Base-by-base conservation (phyloP, 2,329 filamentous ascomycete genomes). In the Dactylonectria macrodidyma region DNA sequence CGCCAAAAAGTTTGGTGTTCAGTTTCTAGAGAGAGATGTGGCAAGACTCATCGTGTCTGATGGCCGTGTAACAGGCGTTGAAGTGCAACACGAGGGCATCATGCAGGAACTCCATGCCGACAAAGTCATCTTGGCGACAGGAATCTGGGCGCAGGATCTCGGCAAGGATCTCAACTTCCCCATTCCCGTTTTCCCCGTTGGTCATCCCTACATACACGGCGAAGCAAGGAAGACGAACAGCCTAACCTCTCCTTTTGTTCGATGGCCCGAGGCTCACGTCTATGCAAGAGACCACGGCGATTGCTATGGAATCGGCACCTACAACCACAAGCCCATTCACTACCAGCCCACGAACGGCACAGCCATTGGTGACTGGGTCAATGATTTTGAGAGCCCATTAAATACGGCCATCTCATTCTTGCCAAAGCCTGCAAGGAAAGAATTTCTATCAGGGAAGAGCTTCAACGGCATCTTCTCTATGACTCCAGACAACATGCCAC, bases 381-480 rank as follows among this genome's bases (percentile, higher is more conserved):
- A 59, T 0, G 62, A 46, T 11, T 76, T 76, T 30, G 65, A 71
- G 2, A 36, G 69, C 5, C 67, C 74, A 1, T 44, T 76, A 5
- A 65, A 65, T 2, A 55, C 61, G 1, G 72, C 69, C 1, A 65
- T 48, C 0, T 59, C 59, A 0, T n/a, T 76, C 2, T 36, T 76
- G 2, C 74, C 74, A 3, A 44, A 67, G 0, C 16, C 52, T 36
- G 54, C 67, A 1, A 54, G 55, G 0, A 44, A 46, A 5, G 62
- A 73, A 6, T 75, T 75, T 8, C 14, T 44, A 10, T 11, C 56
- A 2, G 66, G 67, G 0, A 67, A 57, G 1, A 41, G 52, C 5
- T 76, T 76, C 34, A 76, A 76, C 9, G 74, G 74, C 6, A 68
- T 76, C 4, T 76, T 76, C 46, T 76, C 74, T 0, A 76, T 76